Conservation (phyloP, 2,329 filamentous ascomycete species). For the Exophiala dermatitidis region DNA sequence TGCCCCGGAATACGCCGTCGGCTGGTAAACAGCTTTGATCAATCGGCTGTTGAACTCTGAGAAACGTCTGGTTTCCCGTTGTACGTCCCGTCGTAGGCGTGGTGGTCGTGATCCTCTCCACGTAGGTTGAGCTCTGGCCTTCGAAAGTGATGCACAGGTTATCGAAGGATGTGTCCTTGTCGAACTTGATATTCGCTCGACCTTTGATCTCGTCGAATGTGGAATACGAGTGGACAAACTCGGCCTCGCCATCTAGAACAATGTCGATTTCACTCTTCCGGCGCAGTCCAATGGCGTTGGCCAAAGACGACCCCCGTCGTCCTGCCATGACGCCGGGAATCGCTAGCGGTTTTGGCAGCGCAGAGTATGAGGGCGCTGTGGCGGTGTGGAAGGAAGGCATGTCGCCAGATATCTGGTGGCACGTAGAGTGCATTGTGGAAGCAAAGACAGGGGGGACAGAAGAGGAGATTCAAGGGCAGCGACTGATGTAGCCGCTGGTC, state of each 20-base stretch:
- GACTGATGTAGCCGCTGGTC: background rate
- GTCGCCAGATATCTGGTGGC: conserved; percentile 15
- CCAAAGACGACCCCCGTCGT: conserved; percentile 21
- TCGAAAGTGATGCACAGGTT: conserved; percentile 30
- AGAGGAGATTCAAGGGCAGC: background rate
- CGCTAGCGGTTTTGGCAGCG: conserved; percentile 18
- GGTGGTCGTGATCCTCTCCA: conserved; percentile 49
- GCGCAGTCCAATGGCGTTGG: conserved; percentile 20
- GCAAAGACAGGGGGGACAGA: background rate
- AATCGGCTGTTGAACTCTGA: conserved; percentile 56
- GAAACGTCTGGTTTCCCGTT: conserved; percentile 53
- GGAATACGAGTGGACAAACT: conserved; percentile 29
- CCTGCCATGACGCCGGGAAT: background rate
- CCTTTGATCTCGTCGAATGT: conserved; percentile 32
- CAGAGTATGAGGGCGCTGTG: conserved; percentile 16
- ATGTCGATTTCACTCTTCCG: conserved; percentile 27
- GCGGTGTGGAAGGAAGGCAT: conserved; percentile 22
- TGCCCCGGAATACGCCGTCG: conserved; percentile 49
- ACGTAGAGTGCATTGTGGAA: conserved; percentile 8
- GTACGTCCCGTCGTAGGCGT: conserved; percentile 48
- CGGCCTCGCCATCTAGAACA: conserved; percentile 23
- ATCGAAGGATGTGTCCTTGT: conserved; percentile 29
- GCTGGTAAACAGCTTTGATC: conserved; percentile 47
- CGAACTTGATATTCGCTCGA: conserved; percentile 28
- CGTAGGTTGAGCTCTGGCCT: conserved; percentile 29